Evolutionary conservation across 148 eudicot genomes (phyloP), one percentile per base, ranked within the genome.

Genomic region (Rhododendron henanense): DNA sequence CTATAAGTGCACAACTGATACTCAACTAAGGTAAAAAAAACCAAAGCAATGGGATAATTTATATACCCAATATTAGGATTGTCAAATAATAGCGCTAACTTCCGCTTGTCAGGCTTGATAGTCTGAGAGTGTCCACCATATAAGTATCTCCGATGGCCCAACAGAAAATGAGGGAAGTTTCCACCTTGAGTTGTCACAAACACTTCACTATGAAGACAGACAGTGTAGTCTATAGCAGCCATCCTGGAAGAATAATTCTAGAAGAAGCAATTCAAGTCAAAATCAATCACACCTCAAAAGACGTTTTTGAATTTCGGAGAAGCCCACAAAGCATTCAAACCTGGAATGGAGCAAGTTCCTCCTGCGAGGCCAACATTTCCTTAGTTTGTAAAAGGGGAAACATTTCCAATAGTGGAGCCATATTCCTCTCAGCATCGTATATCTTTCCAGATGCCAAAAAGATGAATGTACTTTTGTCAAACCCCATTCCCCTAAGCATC

Each of bases 401-500:
- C 99, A 97, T 94, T 90, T 97, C 96, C 45, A 95, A 86, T 33
- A 97, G 85, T 35, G 99, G 98, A 85, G 94, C 93, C 99, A 97
- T 97, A 89, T 94, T 78, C 89, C 98, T 93, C 85, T 93, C 96
- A 59, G 98, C 94, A 86, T 97, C 94, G 79, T 97, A 97, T 87
- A 97, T 97, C 91, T 90, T 92, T 80, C 98, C 99, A 86, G 99
- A 95, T 75, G 99, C 99, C 91, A 97, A 89, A 89, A 86, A 97
- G 51, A 97, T 95, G 28, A 96, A 91, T 81, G 99, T 95, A 85
- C 92, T 93, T 75, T 88, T 92, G 87, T 93, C 93, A 86, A 97
- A 97, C 83, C 99, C 99, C 98, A 97, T 97, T 81, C 99, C 99
- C 85, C 99, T 93, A 81, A 97, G 98, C 98, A 94, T 95, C 90